Evolutionary conservation across 2,329 filamentous ascomycete genomes (phyloP), one percentile per base, ranked within the genome.

Genomic region (Aspergillus eucalypticola): DNA sequence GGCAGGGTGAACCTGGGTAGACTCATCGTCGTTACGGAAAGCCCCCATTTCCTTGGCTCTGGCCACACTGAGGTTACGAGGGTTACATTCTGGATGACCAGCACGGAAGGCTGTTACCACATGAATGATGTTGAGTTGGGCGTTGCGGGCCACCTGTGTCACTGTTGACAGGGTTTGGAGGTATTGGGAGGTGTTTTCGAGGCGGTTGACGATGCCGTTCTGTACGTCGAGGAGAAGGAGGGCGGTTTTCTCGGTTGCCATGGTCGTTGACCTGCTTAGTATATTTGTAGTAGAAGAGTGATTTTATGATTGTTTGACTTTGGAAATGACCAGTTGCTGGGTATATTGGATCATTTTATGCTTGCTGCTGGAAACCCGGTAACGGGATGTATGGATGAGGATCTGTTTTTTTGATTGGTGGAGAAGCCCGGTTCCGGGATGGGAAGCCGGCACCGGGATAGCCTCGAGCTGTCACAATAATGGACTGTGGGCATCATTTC

Each of bases 31-130:
- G 46, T 17, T 17, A 1, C 15, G 46, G n/a, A 50, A 50, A 8
- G 4, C 15, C 1, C 46, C 46, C 46, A 25, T 29, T 2, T n/a
- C 46, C 46, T 50, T 50, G 46, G 6, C 46, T 11, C 27, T 50
- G n/a, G 3, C 25, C 3, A 69, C 57, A 23, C 64, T 66, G 8
- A 46, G 23, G 64, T 73, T 76, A n/a, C 60, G 62, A 3, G 63
- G 53, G 7, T 71, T 65, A 8, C 65, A 59, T 19, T 78, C 76
- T 3, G 70, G 70, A 53, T 75, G 74, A 3, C 63, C 67, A 0
- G 64, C 62, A 2, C 75, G 72, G 58, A 77, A 77, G 10, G 63
- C 59, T 2, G 71, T 71, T 5, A 68, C 69, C 10, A 78, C 67
- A 60, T 76, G 71, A 54, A 78, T 69, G 3, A 32, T 25, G 15